These are phyloP conservation scores for Populus pruinosa DNA, from an alignment of 345 rosid species.

Conservation along the genomic window DNA sequence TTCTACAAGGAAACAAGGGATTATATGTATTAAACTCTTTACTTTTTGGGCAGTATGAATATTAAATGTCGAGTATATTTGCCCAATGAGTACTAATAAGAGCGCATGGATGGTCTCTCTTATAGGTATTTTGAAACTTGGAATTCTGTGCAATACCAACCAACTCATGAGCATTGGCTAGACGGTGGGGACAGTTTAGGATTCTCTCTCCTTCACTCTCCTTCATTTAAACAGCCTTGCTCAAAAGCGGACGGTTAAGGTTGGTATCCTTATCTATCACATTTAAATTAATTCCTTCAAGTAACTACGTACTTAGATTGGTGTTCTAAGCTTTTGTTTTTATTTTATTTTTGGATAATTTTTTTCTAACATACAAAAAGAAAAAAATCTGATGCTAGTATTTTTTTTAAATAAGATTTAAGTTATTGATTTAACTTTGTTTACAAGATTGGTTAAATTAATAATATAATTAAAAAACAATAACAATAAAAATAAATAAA, in stretches of 20 bases:
- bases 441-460: no score
- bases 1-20: constrained; percentile 13
- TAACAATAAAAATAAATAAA: no score
- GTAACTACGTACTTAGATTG: background rate
- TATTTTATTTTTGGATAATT: no score
- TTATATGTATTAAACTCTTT: background rate
- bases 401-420: no score
- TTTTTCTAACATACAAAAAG: no score
- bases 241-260: background rate
- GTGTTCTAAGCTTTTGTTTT: no score
- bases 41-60: background rate
- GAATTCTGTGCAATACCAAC: constrained; percentile 16
- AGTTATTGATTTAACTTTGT: no score
- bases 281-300: background rate
- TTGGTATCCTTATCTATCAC: background rate
- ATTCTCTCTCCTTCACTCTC: constrained; percentile 7
- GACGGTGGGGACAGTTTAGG: constrained; percentile 26
- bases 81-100: background rate
- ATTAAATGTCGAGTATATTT: background rate
- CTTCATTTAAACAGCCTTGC: constrained; percentile 1
- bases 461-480: no score
- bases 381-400: no score
- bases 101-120: background rate
- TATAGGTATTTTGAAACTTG: background rate
- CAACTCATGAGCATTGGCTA: constrained; percentile 18